A percentile compares a stretch with the other conserved stretches of the same genome.
These are phyloP conservation scores for Inga oerstediana DNA, from an alignment of 306 rosid genomes.

Conservation along the genomic window DNA sequence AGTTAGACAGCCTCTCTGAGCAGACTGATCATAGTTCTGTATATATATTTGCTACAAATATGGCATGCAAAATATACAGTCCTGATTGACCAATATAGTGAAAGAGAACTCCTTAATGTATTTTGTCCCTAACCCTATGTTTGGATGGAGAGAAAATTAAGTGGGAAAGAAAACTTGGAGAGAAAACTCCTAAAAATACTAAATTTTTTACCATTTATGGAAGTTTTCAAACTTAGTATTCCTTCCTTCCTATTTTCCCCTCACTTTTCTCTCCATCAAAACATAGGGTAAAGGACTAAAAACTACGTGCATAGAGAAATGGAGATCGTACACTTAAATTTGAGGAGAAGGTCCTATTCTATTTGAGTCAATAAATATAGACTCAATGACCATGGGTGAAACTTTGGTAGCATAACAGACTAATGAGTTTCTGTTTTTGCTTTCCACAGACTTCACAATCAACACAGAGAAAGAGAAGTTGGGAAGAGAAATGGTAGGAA, in stretches of 20 bases:
- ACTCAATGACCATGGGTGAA: background rate
- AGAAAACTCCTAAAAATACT: too few species aligned
- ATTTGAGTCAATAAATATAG: background rate
- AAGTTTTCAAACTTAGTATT: too few species aligned
- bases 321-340: background rate
- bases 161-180: too few species aligned
- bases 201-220: too few species aligned
- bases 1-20: background rate
- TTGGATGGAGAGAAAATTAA: too few species aligned
- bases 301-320: background rate
- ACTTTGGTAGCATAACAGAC: background rate
- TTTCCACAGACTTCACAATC: constrained; percentile 31
- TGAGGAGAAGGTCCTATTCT: constrained; percentile 4
- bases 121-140: background rate
- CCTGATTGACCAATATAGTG: background rate
- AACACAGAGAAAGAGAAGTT: constrained; percentile 45
- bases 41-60: background rate
- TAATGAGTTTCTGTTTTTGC: constrained; percentile 8
- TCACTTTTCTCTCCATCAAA: too few species aligned
- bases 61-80: background rate
- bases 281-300: background rate
- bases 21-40: background rate
- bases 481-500: constrained; percentile 63
- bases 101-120: background rate
- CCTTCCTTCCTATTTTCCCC: too few species aligned